Percentiles rank a stretch among this genome's conserved stretches.
Conservation (phyloP, 345 rosid genomes). For the Leavenworthia alabamica region DNA sequence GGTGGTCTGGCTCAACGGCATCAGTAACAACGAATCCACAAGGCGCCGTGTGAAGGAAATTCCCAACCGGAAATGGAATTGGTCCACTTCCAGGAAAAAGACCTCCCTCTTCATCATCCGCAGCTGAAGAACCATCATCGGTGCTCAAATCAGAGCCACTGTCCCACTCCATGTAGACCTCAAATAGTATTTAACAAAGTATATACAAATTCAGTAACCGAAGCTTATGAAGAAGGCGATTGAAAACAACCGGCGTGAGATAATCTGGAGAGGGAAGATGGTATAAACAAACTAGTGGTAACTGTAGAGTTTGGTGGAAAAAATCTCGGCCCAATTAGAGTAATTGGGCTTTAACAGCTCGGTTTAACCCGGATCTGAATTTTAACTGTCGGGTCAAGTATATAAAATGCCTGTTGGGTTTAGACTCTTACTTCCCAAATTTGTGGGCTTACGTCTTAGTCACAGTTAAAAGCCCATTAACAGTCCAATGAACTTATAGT, state of each 20-base stretch:
- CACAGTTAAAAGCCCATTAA: slow-evolving; percentile 2
- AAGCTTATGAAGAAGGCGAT: background rate
- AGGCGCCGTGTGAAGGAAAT: slow-evolving; percentile 64
- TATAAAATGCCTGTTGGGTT: too few species aligned
- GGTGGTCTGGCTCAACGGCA: slow-evolving; percentile 80
- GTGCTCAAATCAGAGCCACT: slow-evolving; percentile 87
- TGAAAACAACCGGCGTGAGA: slow-evolving; percentile 9
- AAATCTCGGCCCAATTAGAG: slow-evolving; percentile 30
- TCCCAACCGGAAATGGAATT: slow-evolving; percentile 67
- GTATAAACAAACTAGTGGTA: slow-evolving; percentile 43
- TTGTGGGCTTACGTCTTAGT: background rate
- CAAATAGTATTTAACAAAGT: background rate
- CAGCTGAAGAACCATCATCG: slow-evolving; percentile 30
- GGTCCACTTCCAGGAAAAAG: slow-evolving; percentile 44
- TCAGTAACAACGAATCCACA: slow-evolving; percentile 84
- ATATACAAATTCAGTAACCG: background rate
- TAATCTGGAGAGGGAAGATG: slow-evolving; percentile 11
- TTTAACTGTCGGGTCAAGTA: too few species aligned
- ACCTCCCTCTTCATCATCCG: slow-evolving; percentile 63
- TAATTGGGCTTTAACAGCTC: slow-evolving; percentile 3
- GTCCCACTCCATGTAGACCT: slow-evolving; percentile 82
- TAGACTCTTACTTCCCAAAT: background rate
- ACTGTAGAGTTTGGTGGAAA: slow-evolving; percentile 32
- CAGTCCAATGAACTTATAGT: background rate
- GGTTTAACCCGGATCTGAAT: background rate